phyloP scores from a whole-genome alignment of 116 monocot genomes.

The Phalaenopsis hybrid region DNA sequence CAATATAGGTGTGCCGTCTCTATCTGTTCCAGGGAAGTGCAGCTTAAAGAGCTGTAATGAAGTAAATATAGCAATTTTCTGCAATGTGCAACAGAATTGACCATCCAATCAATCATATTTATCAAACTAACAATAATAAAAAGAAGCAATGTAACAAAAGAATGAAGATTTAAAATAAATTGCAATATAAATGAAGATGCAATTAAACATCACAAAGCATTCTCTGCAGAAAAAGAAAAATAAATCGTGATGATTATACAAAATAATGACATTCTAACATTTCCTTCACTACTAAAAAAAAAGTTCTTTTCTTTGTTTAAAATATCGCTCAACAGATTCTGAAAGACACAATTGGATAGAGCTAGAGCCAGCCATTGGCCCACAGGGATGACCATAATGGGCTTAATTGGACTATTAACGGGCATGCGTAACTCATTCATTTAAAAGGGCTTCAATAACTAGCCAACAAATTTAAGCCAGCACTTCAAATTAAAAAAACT shows the following conservation, averaged over 20 bases:
- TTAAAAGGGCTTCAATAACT: too few relatives aligned
- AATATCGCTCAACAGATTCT: not conserved
- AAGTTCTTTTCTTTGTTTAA: not conserved
- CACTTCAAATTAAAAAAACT: too few relatives aligned
- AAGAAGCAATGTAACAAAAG: not conserved
- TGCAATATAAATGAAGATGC: not conserved
- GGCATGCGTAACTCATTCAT: too few relatives aligned
- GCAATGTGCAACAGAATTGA: constrained; percentile 1
- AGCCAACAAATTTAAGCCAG: too few relatives aligned
- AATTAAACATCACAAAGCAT: not conserved
- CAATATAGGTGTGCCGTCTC: not conserved
- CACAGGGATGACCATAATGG: too few relatives aligned
- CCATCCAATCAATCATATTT: not conserved
- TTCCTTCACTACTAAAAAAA: not conserved
- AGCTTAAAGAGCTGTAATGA: not conserved
- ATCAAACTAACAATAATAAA: not conserved
- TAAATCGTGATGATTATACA: not conserved
- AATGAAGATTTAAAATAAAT: too few relatives aligned
- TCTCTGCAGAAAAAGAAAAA: not conserved
- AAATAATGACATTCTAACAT: not conserved
- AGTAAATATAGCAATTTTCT: not conserved
- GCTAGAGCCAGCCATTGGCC: too few relatives aligned
- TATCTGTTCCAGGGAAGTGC: not conserved
- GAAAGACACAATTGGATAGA: too few relatives aligned
- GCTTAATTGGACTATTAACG: too few relatives aligned